Conservation (phyloP, 228 moss, liverwort and hornwort genomes). For the Sphagnum fallax region DNA sequence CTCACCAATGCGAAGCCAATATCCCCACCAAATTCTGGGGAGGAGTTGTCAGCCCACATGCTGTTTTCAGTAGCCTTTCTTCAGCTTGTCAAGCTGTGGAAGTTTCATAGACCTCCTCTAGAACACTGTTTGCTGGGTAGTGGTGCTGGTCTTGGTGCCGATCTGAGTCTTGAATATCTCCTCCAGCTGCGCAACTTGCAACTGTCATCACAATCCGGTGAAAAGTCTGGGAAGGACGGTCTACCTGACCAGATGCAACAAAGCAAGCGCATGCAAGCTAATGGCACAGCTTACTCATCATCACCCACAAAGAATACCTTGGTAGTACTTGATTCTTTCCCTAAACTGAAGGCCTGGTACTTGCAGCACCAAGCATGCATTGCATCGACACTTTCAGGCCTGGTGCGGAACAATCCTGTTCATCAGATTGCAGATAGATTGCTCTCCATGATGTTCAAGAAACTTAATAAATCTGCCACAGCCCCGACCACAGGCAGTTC, state of each 20-base stretch:
- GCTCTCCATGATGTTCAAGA: slow-evolving; percentile 87
- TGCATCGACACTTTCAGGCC: slow-evolving; percentile 70
- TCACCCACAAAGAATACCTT: slow-evolving; percentile 36
- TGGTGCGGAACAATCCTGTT: slow-evolving; percentile 61
- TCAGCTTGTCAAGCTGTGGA: slow-evolving; percentile 89
- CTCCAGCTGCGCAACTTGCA: slow-evolving; percentile 83
- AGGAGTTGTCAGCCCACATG: slow-evolving; percentile 76
- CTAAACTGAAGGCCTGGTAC: slow-evolving; percentile 86
- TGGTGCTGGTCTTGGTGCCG: slow-evolving; percentile 90
- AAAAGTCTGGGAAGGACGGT: slow-evolving; percentile 22
- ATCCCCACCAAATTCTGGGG: slow-evolving; percentile 47
- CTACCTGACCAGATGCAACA: slow-evolving; percentile 35
- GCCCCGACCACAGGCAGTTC: slow-evolving; percentile 20
- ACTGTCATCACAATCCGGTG: slow-evolving; percentile 14
- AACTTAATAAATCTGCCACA: slow-evolving; percentile 36
- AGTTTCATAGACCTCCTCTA: slow-evolving; percentile 90
- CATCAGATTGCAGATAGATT: slow-evolving; percentile 87
- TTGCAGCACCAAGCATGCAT: slow-evolving; percentile 95
- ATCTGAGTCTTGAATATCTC: slow-evolving; percentile 88
- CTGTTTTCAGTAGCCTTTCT: slow-evolving; percentile 84
- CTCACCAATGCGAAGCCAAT: slow-evolving; percentile 64
- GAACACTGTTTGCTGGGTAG: slow-evolving; percentile 92
- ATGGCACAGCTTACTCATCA: slow-evolving; percentile 43
- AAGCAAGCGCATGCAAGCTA: slow-evolving; percentile 54
- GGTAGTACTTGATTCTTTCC: slow-evolving; percentile 61